Evolutionary conservation across 306 rosid genomes (phyloP), one percentile per base, ranked within the genome.

Genomic region (Sesbania bispinosa): DNA sequence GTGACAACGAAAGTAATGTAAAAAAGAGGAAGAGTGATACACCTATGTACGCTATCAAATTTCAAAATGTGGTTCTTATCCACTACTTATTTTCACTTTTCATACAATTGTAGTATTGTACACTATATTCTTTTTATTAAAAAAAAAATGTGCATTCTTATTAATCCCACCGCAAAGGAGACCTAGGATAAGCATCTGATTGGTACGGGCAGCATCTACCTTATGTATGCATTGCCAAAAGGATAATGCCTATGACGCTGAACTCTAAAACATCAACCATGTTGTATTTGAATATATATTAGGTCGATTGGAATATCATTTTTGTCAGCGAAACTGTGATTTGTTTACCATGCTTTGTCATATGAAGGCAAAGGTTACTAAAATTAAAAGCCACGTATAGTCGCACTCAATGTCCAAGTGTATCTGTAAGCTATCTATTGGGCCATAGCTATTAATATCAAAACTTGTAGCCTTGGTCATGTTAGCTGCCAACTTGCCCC

Each of bases 321-420:
- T 35, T 60, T 33, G 30, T 35, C 23, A 2, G 7, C 33, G n/a
- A 35, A 23, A 30, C 16, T 38, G 8, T 6, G 10, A 39, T 55
- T 15, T 23, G 16, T 32, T 70, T 27, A 18, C 47, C 19, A 4
- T 0, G 10, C 18, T 55, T 43, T 14, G 14, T 55, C 21, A 11
- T 71, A 62, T 16, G 30, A 71, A 72, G 26, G 35, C 14, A 13
- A 45, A 19, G 29, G 69, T 73, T 24, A 4, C 42, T 26, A 73
- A 38, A 62, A 63, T 63, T 74, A 9, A 26, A 74, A 63, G 79
- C 66, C 73, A 63, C 65, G 72, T 51, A 74, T 24, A 15, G 15
- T 62, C 10, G 54, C 78, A 60, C 69, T 47, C 19, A 48, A 8
- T n/a, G 6, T 69, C 65, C 39, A 35, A n/a, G 18, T 51, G 14